A percentile compares a stretch with the other conserved stretches of the same genome.
phyloP scores from a whole-genome alignment of 352 stramenopile species.

The Globisporangium takayamanum region DNA sequence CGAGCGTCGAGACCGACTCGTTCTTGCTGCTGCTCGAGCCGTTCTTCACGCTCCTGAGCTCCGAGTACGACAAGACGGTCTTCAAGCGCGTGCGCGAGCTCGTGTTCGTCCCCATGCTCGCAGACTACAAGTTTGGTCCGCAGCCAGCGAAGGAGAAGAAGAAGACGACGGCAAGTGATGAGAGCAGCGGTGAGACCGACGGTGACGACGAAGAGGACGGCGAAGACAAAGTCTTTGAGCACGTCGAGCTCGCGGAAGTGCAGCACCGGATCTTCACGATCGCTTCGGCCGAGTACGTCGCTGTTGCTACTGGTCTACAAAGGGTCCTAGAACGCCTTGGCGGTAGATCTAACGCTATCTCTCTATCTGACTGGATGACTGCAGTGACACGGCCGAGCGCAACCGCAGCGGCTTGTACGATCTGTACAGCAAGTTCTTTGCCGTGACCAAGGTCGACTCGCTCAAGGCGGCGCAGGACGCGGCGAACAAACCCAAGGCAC shows the following conservation, averaged over 20 bases:
- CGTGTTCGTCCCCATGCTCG: constrained; percentile 66
- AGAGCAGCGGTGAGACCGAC: constrained; percentile 26
- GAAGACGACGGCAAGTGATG: constrained; percentile 24
- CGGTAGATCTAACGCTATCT: background rate
- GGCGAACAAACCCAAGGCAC: constrained; percentile 16
- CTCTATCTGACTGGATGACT: constrained; percentile 1
- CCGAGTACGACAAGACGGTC: constrained; percentile 73
- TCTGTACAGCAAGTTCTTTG: constrained; percentile 70
- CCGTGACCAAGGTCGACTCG: constrained; percentile 67
- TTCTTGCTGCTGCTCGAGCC: constrained; percentile 75
- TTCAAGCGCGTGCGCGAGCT: constrained; percentile 76
- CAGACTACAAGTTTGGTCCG: constrained; percentile 56
- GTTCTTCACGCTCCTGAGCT: constrained; percentile 73
- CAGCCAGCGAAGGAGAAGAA: constrained; percentile 28
- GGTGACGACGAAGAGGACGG: constrained; percentile 47
- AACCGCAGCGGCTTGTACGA: constrained; percentile 77
- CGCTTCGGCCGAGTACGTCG: constrained; percentile 59
- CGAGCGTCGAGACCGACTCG: constrained; percentile 42
- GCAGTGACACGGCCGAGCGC: constrained; percentile 60
- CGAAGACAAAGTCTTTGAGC: constrained; percentile 51
- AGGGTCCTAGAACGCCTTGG: background rate
- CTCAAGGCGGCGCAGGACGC: constrained; percentile 49
- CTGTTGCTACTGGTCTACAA: background rate
- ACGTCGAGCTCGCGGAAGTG: constrained; percentile 52
- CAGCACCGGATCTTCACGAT: constrained; percentile 80